These are phyloP conservation scores for Sporothrix pseudoabietina DNA, from an alignment of 2,329 filamentous ascomycete genomes.

Conservation along the genomic window DNA sequence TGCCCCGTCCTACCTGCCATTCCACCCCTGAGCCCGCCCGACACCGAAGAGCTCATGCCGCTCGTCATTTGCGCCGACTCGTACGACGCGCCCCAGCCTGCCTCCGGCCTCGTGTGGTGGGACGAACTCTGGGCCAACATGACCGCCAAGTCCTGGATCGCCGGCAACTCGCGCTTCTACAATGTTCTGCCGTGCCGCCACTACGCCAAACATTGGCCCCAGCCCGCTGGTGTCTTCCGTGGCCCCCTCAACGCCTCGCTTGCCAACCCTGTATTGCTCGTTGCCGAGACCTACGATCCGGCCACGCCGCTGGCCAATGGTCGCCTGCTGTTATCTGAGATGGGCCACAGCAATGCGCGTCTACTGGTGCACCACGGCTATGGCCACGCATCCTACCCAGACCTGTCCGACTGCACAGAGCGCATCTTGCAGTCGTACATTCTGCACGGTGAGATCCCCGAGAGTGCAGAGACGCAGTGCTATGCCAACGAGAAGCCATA, in stretches of 20 bases:
- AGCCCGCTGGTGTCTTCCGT: slow-evolving; percentile 50
- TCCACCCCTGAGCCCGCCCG: slow-evolving; percentile 35
- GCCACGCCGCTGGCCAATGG: slow-evolving; percentile 55
- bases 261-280: slow-evolving; percentile 49
- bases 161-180: slow-evolving; percentile 51
- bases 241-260: slow-evolving; percentile 50
- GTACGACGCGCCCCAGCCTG: slow-evolving; percentile 48
- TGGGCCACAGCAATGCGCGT: slow-evolving; percentile 51
- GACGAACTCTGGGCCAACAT: slow-evolving; percentile 51
- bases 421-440: slow-evolving; percentile 47
- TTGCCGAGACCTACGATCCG: slow-evolving; percentile 54
- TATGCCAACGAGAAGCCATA: slow-evolving; percentile 54
- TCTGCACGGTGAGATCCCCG: slow-evolving; percentile 46
- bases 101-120: slow-evolving; percentile 50
- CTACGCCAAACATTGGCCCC: slow-evolving; percentile 50
- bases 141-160: slow-evolving; percentile 50
- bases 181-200: slow-evolving; percentile 51
- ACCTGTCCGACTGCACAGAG: slow-evolving; percentile 51
- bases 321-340: slow-evolving; percentile 47
- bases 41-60: slow-evolving; percentile 45
- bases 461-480: slow-evolving; percentile 49
- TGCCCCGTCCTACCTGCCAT: slow-evolving; percentile 6
- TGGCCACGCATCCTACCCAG: slow-evolving; percentile 49
- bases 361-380: slow-evolving; percentile 55
- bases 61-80: slow-evolving; percentile 52